Evolutionary conservation across 257 asterid species (phyloP), one percentile per base, ranked within the genome.

Genomic region (Solanum microdontum): DNA sequence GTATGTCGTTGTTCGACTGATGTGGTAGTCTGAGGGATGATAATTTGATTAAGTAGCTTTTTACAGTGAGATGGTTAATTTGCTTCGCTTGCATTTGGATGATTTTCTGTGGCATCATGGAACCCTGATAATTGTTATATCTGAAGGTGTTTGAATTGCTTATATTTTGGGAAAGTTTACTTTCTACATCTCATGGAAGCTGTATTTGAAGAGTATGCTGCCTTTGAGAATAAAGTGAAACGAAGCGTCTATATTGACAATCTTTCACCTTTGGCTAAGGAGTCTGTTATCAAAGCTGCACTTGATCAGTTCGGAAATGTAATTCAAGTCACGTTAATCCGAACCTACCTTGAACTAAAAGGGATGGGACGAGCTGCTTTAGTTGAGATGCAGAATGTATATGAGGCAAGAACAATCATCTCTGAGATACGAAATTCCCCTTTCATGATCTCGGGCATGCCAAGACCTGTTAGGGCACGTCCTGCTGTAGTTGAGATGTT

Each of bases 381-480:
- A 68, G 70, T 45, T 23, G 70, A 40, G 69, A 85, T 85, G 83
- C 66, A 40, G 28, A 85, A 23, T 33, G 40, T 34, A 28, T 26
- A 30, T 15, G 69, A 85, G 83, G 87, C 83, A 43, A 75, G 23
- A 85, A 26, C 37, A 28, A 85, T 85, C 17, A 70, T 85, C 21
- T 70, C 9, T 85, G 87, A 70, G 87, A 55, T 85, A 14, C 14
- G 45, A 45, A 39, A 68, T 40, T 40, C 69, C 19, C 87, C 87
- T 7, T 85, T 85, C 39, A 85, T 85, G 83, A 85, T 85, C 87
- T 39, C 33, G n/a, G 51, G 87, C 9, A 70, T 43, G 83, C 87
- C 87, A 28, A 85, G 87, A 66, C 83, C 87, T 17, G 70, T 70
- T 14, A 85, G 87, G 83, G 87, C 83, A 17, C 7, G 30, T 70